Conservation (phyloP, 2,329 filamentous ascomycete species). For the Diaporthe sp. region DNA sequence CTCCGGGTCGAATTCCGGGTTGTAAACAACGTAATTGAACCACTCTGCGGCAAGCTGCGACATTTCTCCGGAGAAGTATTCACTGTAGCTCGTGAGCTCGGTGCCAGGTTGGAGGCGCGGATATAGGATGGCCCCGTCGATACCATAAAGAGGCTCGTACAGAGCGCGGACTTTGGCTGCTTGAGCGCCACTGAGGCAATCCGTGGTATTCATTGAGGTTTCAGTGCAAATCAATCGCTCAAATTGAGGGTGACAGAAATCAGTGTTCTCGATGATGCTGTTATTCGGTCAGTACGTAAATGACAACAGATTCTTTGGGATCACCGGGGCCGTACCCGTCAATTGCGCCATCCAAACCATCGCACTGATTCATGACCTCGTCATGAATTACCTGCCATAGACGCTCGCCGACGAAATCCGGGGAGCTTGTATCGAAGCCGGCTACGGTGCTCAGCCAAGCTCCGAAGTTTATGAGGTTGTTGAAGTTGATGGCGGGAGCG, state of each 20-base stretch:
- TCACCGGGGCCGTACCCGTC: background rate
- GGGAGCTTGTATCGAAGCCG: conserved; percentile 49
- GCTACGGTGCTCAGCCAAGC: conserved; percentile 47
- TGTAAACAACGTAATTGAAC: conserved; percentile 61
- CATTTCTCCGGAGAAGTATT: background rate
- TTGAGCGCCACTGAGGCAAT: background rate
- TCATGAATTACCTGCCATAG: conserved; percentile 52
- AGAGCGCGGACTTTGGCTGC: conserved; percentile 12
- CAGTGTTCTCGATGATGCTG: background rate
- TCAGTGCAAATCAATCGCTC: background rate
- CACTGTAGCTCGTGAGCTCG: conserved; percentile 46
- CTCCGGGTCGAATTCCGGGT: conserved; percentile 54
- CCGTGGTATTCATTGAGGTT: background rate
- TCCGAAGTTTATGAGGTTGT: conserved; percentile 54
- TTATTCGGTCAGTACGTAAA: background rate
- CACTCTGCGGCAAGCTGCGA: conserved; percentile 54
- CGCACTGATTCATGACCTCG: conserved; percentile 43
- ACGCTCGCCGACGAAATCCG: conserved; percentile 54
- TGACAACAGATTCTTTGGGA: background rate
- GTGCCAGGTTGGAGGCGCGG: conserved; percentile 63
- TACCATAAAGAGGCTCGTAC: background rate
- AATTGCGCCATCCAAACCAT: background rate
- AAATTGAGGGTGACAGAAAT: background rate
- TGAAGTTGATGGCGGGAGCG: conserved; percentile 54
- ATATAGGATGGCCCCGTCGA: background rate